Evolutionary conservation across 2,329 filamentous ascomycete species (phyloP).

Genomic region (Calonectria henricotiae): DNA sequence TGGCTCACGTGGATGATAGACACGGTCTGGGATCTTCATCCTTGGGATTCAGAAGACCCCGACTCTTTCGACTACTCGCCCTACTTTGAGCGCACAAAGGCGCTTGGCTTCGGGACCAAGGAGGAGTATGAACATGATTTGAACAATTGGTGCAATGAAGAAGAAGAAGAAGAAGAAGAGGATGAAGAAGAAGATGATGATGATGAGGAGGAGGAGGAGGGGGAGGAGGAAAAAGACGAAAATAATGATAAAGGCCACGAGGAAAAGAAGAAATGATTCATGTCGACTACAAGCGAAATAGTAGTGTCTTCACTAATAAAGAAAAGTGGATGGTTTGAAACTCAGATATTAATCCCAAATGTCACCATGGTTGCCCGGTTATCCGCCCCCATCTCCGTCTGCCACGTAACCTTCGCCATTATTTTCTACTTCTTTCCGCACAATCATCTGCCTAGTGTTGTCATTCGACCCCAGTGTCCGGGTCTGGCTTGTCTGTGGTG

Average conservation of each 20-base stretch:
- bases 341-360: too few relatives aligned
- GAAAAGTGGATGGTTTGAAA: too few relatives aligned
- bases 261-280: not conserved
- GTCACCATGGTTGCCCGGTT: too few relatives aligned
- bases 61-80: constrained; percentile 8
- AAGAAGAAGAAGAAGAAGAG: not conserved
- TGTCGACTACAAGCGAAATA: too few relatives aligned
- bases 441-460: too few relatives aligned
- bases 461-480: too few relatives aligned
- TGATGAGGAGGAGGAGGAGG: not conserved
- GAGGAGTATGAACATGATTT: not conserved
- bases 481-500: too few relatives aligned
- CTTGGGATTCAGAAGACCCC: not conserved
- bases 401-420: too few relatives aligned
- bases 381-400: too few relatives aligned
- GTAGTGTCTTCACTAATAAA: too few relatives aligned
- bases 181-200: not conserved
- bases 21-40: constrained; percentile 4
- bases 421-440: too few relatives aligned
- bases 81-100: constrained; percentile 6
- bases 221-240: not conserved
- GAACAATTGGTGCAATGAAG: not conserved
- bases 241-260: not conserved
- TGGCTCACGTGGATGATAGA: constrained; percentile 18
- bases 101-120: constrained; percentile 8